phyloP scores from a whole-genome alignment of 78 protist genomes.

The Speleostelium caveatum region DNA sequence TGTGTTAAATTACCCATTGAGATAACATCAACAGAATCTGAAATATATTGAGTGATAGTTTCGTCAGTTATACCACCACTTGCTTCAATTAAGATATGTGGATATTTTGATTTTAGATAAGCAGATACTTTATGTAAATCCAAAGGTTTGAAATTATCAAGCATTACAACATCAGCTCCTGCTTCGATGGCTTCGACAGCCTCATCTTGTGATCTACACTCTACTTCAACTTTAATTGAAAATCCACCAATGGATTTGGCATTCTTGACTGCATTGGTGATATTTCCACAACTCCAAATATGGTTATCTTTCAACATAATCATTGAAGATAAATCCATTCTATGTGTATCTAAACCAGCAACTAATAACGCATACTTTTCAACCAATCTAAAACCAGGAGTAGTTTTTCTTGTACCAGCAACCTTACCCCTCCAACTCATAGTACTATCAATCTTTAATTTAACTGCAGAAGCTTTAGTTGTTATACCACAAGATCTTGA shows the following conservation, averaged over 20 bases:
- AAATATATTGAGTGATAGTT: constrained; percentile 69
- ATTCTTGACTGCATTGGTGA: constrained; percentile 86
- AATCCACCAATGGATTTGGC: constrained; percentile 92
- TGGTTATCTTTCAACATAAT: constrained; percentile 93
- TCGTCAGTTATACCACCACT: constrained; percentile 93
- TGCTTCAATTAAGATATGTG: constrained; percentile 91
- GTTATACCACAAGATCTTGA: constrained; percentile 93
- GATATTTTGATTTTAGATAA: constrained; percentile 70
- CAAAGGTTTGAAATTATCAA: constrained; percentile 90
- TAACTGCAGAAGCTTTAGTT: constrained; percentile 26
- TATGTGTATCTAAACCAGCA: constrained; percentile 95
- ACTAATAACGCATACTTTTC: constrained; percentile 94
- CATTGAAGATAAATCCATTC: constrained; percentile 95
- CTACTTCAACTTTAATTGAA: constrained; percentile 94
- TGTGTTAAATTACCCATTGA: constrained; percentile 89
- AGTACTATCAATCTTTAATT: neutral
- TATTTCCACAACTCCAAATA: constrained; percentile 88
- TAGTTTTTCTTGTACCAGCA: constrained; percentile 97
- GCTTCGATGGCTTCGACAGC: constrained; percentile 86
- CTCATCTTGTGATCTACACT: constrained; percentile 84
- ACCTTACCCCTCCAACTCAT: constrained; percentile 81
- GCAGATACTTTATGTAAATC: neutral
- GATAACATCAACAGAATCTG: constrained; percentile 86
- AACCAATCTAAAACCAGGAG: constrained; percentile 94
- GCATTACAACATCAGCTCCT: constrained; percentile 96